These are phyloP conservation scores for Dryas drummondii DNA, from an alignment of 306 rosid species.

Conservation along the genomic window DNA sequence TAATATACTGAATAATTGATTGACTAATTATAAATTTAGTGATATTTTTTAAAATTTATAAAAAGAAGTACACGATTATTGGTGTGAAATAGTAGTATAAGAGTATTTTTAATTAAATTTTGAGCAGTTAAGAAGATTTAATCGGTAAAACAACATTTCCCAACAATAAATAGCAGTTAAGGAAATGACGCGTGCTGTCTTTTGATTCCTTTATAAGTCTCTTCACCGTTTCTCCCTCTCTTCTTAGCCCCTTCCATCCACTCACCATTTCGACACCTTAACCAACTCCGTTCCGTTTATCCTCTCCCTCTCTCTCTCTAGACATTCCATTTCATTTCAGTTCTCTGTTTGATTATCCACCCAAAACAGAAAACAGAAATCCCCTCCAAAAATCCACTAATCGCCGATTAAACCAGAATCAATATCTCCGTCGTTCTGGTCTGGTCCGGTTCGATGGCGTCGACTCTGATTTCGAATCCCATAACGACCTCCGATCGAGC, in stretches of 20 bases:
- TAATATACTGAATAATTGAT: no score
- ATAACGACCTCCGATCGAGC: constrained; percentile 46
- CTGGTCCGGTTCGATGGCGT: constrained; percentile 36
- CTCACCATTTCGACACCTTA: constrained; percentile 32
- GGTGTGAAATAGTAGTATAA: no score
- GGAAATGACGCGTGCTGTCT: constrained; percentile 28
- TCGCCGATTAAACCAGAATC: background rate
- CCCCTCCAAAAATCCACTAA: background rate
- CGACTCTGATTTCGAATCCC: constrained; percentile 55
- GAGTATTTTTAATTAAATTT: no score
- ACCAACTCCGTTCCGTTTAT: constrained; percentile 54
- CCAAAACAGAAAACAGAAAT: background rate
- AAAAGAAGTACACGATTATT: no score
- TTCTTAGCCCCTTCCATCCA: constrained; percentile 14
- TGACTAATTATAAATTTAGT: no score
- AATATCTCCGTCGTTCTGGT: no score
- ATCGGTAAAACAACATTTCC: background rate
- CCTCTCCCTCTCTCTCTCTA: constrained; percentile 14
- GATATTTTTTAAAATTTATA: no score
- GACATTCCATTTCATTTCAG: background rate
- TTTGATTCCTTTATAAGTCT: constrained; percentile 55
- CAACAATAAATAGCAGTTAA: constrained; percentile 9
- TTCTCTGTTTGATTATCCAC: background rate
- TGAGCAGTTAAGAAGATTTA: no score
- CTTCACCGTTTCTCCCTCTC: constrained; percentile 35